Evolutionary conservation across 73 alveolate species (phyloP).

Genomic region (Breviolum minutum): DNA sequence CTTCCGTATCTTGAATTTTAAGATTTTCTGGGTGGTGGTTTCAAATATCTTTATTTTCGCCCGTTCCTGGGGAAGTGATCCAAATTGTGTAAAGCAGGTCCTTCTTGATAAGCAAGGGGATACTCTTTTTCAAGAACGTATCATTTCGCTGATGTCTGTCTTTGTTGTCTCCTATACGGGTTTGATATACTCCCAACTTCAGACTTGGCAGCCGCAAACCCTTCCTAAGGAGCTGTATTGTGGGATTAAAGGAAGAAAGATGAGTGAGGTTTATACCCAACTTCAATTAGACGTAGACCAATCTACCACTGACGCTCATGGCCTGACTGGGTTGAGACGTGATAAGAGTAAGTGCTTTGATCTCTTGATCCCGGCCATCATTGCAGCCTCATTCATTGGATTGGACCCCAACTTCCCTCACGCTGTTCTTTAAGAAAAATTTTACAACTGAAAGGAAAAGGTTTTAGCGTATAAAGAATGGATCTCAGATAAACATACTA

Average conservation of each 20-base stretch:
- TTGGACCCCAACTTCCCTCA: background rate
- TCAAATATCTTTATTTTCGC: too few species aligned
- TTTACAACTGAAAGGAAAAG: background rate
- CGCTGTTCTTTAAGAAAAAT: background rate
- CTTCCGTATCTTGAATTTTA: too few species aligned
- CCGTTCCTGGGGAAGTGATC: too few species aligned
- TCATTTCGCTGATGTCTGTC: background rate
- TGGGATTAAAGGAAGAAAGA: background rate
- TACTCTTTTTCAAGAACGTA: background rate
- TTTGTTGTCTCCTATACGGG: background rate
- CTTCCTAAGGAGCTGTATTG: background rate
- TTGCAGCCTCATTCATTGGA: background rate
- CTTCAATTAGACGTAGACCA: background rate
- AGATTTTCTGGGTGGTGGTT: too few species aligned
- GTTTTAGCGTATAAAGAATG: background rate
- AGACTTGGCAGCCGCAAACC: background rate
- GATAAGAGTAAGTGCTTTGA: background rate
- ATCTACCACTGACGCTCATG: background rate
- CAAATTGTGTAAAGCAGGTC: background rate
- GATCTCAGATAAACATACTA: background rate
- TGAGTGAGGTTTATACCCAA: background rate
- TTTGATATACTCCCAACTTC: background rate
- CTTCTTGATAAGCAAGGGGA: background rate
- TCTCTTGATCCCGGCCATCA: background rate
- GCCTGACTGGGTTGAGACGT: background rate